Conservation (phyloP, 73 alveolate genomes). For the Stentor coeruleus region DNA sequence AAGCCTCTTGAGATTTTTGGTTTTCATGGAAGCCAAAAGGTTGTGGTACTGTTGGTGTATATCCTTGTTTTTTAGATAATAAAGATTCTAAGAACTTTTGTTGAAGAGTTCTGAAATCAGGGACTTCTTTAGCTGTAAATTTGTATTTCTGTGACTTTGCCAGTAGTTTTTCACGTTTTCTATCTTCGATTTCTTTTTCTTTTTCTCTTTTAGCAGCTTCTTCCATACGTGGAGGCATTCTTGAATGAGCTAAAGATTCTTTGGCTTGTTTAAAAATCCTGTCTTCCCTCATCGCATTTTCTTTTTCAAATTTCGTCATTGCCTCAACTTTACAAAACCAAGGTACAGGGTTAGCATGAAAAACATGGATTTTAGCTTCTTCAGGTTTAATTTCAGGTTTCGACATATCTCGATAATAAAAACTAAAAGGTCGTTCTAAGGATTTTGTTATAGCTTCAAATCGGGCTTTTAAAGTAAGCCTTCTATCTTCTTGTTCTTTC, state of each 20-base stretch:
- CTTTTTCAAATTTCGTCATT: conserved; percentile 58
- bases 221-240: conserved; percentile 96
- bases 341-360: conserved; percentile 91
- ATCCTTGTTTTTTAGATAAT: conserved; percentile 68
- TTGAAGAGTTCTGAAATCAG: conserved; percentile 87
- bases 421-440: conserved; percentile 69
- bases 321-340: conserved; percentile 68
- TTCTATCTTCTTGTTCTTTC: conserved; percentile 61
- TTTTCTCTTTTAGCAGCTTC: conserved; percentile 78
- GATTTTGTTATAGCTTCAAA: conserved; percentile 50
- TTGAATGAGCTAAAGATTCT: conserved; percentile 70
- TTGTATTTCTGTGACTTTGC: conserved; percentile 55
- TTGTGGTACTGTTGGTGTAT: conserved; percentile 76
- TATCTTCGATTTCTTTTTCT: conserved; percentile 10
- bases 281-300: conserved; percentile 71
- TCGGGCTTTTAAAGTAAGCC: conserved; percentile 59
- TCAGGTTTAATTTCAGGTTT: conserved; percentile 41
- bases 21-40: conserved; percentile 93
- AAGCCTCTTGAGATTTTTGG: conserved; percentile 64
- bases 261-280: conserved; percentile 88
- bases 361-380: conserved; percentile 40
- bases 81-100: conserved; percentile 69
- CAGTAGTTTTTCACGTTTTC: conserved; percentile 32
- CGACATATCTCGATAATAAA: conserved; percentile 56
- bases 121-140: conserved; percentile 84